phyloP scores from a whole-genome alignment of 805 yeast genomes.

The Sugiyamaella qingdaonensis region DNA sequence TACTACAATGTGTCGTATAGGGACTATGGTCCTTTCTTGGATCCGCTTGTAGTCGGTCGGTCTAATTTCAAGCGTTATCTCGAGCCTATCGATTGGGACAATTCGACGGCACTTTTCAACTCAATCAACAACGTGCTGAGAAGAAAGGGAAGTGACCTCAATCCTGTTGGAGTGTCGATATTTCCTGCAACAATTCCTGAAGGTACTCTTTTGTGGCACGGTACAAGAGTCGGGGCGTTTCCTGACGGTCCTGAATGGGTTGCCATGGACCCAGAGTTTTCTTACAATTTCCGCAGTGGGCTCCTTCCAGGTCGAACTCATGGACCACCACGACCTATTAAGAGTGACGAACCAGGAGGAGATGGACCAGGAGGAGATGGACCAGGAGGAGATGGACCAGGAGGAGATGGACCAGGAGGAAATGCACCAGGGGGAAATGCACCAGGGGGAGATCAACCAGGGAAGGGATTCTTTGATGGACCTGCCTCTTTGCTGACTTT shows the following conservation, averaged over 20 bases:
- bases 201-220: conserved; percentile 55
- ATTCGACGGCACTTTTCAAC: conserved; percentile 38
- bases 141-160: conserved; percentile 47
- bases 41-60: neutral
- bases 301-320: neutral
- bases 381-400: neutral
- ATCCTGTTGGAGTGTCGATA: conserved; percentile 49
- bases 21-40: neutral
- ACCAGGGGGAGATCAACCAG: too few relatives aligned
- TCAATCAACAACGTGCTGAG: conserved; percentile 50
- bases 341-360: neutral
- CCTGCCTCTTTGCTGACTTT: conserved; percentile 41
- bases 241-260: conserved; percentile 56
- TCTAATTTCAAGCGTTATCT: neutral
- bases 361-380: conserved; percentile 1
- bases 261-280: conserved; percentile 61
- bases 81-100: conserved; percentile 6
- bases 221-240: conserved; percentile 39
- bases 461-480: neutral
- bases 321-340: neutral
- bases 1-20: too few relatives aligned
- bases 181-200: conserved; percentile 59
- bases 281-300: conserved; percentile 32
- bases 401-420: too few relatives aligned
- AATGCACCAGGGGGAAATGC: too few relatives aligned